A percentile compares a stretch with the other conserved stretches of the same genome.
Conservation (phyloP, 1,139 yeast species). For the Candida labiduridarum region DNA sequence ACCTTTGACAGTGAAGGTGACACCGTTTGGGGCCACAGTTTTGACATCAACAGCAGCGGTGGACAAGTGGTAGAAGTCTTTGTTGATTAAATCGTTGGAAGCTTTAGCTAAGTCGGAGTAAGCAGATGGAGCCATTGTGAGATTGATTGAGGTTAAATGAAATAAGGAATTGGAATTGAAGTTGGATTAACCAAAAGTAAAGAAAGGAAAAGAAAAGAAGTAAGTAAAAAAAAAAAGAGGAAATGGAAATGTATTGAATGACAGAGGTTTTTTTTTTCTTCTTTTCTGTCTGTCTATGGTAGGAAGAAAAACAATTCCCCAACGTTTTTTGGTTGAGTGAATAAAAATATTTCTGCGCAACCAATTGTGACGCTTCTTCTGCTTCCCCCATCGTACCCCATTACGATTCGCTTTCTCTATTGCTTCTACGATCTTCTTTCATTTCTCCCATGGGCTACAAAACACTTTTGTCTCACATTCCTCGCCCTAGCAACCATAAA, state of each 20-base stretch:
- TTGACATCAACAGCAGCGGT: conserved; percentile 88
- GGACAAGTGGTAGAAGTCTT: conserved; percentile 90
- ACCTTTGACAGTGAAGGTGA: conserved; percentile 92
- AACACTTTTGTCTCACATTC: no score
- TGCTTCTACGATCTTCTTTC: no score
- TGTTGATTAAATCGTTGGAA: conserved; percentile 84
- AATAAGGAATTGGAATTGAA: not conserved
- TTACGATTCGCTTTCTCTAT: no score
- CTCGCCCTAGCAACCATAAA: not conserved
- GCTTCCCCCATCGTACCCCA: not conserved
- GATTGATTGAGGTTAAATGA: conserved; percentile 1
- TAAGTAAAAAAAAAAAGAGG: conserved; percentile 8
- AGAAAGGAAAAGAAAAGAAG: not conserved
- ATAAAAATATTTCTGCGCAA: no score
- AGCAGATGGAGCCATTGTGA: conserved; percentile 63
- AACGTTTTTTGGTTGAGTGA: conserved; percentile 4
- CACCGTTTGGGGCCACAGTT: conserved; percentile 96
- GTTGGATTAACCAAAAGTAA: not conserved
- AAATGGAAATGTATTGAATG: conserved; percentile 7
- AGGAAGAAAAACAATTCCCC: not conserved
- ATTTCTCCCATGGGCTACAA: no score
- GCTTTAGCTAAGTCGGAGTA: conserved; percentile 89
- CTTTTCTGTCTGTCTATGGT: not conserved
- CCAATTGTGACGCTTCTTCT: no score
- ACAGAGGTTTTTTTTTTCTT: not conserved